Conservation (phyloP, 495 filamentous ascomycete species). For the Xylaria castorea region DNA sequence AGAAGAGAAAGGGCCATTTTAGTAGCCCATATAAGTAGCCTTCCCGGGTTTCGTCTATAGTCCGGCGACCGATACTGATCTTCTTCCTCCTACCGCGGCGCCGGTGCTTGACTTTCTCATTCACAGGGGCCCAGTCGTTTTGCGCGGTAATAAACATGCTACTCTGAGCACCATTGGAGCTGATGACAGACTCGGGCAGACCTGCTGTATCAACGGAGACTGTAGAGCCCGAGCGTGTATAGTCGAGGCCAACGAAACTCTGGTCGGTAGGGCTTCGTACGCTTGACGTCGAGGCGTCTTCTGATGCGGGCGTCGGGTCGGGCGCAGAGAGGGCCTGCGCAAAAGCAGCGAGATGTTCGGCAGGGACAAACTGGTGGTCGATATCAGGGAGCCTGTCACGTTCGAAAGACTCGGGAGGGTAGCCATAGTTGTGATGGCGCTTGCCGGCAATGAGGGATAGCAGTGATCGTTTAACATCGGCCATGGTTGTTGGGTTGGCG, state of each 20-base stretch:
- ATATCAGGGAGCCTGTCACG: slow-evolving; percentile 64
- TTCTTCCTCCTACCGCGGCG: slow-evolving; percentile 42
- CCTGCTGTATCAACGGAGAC: slow-evolving; percentile 30
- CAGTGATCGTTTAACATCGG: slow-evolving; percentile 34
- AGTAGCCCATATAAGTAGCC: slow-evolving; percentile 86
- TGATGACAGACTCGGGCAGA: slow-evolving; percentile 27
- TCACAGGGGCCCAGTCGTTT: slow-evolving; percentile 86
- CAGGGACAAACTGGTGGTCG: slow-evolving; percentile 68
- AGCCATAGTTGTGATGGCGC: slow-evolving; percentile 49
- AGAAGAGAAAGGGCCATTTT: slow-evolving; percentile 87
- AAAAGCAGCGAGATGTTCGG: slow-evolving; percentile 64
- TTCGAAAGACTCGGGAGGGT: slow-evolving; percentile 56
- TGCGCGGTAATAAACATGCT: slow-evolving; percentile 70
- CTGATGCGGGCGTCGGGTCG: slow-evolving; percentile 50
- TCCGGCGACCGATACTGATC: slow-evolving; percentile 53
- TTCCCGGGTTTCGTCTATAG: slow-evolving; percentile 91
- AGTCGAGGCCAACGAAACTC: slow-evolving; percentile 31
- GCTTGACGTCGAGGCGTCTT: slow-evolving; percentile 46
- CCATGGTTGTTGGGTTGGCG: slow-evolving; percentile 38
- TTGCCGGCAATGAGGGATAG: slow-evolving; percentile 37
- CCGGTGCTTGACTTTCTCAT: slow-evolving; percentile 62
- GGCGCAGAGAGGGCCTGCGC: slow-evolving; percentile 62
- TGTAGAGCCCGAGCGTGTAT: slow-evolving; percentile 33
- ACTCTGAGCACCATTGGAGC: slow-evolving; percentile 37
- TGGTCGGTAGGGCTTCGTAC: slow-evolving; percentile 39